phyloP scores from a whole-genome alignment of 169 alveolate genomes.

The Eimeria acervulina region DNA sequence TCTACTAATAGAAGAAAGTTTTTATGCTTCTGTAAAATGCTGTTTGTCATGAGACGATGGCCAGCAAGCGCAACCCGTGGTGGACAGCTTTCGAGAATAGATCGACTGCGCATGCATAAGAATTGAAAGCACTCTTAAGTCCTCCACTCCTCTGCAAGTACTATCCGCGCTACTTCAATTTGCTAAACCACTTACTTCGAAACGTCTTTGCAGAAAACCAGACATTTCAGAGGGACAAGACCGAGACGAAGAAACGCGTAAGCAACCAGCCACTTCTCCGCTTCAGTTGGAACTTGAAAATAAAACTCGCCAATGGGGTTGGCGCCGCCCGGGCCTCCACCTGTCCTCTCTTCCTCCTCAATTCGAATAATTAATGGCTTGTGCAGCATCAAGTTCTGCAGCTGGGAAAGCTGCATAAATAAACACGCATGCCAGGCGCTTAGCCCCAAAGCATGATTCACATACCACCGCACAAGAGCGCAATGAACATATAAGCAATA shows the following conservation, averaged over 20 bases:
- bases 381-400: constrained; percentile 81
- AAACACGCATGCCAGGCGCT: background rate
- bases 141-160: background rate
- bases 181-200: background rate
- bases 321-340: constrained; percentile 18
- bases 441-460: background rate
- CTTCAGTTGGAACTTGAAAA: constrained; percentile 54
- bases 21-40: too few relatives aligned
- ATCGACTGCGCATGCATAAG: background rate
- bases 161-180: background rate
- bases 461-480: background rate
- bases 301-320: constrained; percentile 81
- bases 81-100: background rate
- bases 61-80: too few relatives aligned
- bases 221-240: constrained; percentile 81
- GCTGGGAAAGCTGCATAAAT: constrained; percentile 71
- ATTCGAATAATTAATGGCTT: constrained; percentile 76
- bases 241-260: constrained; percentile 83
- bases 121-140: too few relatives aligned
- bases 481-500: background rate
- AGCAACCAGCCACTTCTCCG: constrained; percentile 83
- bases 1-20: too few relatives aligned
- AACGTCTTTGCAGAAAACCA: constrained; percentile 82
- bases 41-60: too few relatives aligned
- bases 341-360: constrained; percentile 21